Evolutionary conservation across 495 filamentous ascomycete species (phyloP), one percentile per base, ranked within the genome.

Genomic region (Massariosphaeria phaeospora): DNA sequence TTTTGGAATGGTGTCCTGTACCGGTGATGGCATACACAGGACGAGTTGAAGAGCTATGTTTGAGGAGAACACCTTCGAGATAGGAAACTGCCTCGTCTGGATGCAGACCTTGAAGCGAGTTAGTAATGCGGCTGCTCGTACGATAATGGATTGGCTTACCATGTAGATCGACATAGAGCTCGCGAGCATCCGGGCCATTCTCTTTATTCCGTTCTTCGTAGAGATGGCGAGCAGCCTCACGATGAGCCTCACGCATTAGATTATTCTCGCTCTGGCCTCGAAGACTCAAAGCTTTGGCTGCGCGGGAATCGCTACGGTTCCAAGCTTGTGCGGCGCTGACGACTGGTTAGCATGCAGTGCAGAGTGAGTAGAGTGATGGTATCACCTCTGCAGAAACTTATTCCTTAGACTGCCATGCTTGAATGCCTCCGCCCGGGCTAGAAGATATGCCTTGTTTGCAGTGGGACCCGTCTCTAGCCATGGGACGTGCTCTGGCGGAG

Each of bases 281-380:
- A 40, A 96, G 79, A 55, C 87, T 93, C 43, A 96, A 76, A 33
- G 93, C 93, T 72, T 97, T 97, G 25, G 94, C 94, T 13, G 93
- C 91, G 58, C 94, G 84, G 20, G 94, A 91, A 68, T 99, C 94
- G 65, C 94, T 96, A 43, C 94, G 86, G 67, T 97, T 96, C 94
- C 94, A 99, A n/a, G 94, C 94, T 76, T 96, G 91, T n/a, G 93
- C 91, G 46, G 94, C 94, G 66, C 90, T 95, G 38, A n/a, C 4
- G 15, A 24, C 31, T 9, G 9, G 29, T 63, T 21, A 59, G 55
- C 48, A 11, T 39, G 3, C 25, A 36, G 13, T 21, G 1, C n/a
- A 21, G 0, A 17, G 5, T 24, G n/a, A 35, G 29, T 11, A 29
- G 15, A 21, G 6, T 3, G 1, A 45, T 7, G 29, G 11, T 40